A percentile compares a stretch with the other conserved stretches of the same genome.
These are phyloP conservation scores for Termitomyces bulborhizus DNA, from an alignment of 768 basidiomycete genomes.

Conservation along the genomic window DNA sequence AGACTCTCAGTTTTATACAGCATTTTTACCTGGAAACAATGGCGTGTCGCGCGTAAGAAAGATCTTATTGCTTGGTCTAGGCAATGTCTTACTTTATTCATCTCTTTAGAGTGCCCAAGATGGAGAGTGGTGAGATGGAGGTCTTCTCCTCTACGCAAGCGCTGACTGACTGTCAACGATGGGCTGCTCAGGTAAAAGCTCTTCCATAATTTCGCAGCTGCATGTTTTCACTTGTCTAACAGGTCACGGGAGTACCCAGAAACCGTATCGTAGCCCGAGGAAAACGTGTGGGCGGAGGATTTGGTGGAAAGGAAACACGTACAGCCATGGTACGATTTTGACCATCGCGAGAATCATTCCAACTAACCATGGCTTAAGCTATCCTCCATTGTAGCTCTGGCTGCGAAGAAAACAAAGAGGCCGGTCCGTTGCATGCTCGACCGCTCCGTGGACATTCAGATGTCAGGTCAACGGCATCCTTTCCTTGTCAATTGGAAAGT, in stretches of 20 bases:
- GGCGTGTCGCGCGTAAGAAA: slow-evolving; percentile 11
- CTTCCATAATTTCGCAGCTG: neutral
- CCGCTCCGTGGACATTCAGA: slow-evolving; percentile 12
- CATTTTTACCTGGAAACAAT: slow-evolving; percentile 15
- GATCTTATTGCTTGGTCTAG: neutral
- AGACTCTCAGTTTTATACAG: neutral
- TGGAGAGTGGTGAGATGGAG: slow-evolving; percentile 14
- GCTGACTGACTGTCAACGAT: slow-evolving; percentile 9
- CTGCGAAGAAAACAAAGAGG: slow-evolving; percentile 12
- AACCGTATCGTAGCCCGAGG: slow-evolving; percentile 10
- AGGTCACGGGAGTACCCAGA: slow-evolving; percentile 13
- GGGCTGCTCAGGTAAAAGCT: slow-evolving; percentile 10
- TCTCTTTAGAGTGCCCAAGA: slow-evolving; percentile 7
- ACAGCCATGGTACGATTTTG: slow-evolving; percentile 1
- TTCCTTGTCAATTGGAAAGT: slow-evolving; percentile 13
- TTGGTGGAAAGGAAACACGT: slow-evolving; percentile 13
- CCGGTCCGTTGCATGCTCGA: slow-evolving; percentile 15
- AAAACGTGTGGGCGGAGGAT: slow-evolving; percentile 13
- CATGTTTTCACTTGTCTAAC: neutral
- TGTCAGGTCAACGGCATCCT: slow-evolving; percentile 13
- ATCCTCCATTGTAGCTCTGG: slow-evolving; percentile 9
- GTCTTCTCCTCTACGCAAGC: slow-evolving; percentile 12
- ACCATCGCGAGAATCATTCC: neutral
- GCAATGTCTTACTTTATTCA: neutral
- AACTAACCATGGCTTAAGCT: slow-evolving; percentile 4